Conservation (phyloP, 805 yeast genomes). For the Zygoascus ofunaensis region DNA sequence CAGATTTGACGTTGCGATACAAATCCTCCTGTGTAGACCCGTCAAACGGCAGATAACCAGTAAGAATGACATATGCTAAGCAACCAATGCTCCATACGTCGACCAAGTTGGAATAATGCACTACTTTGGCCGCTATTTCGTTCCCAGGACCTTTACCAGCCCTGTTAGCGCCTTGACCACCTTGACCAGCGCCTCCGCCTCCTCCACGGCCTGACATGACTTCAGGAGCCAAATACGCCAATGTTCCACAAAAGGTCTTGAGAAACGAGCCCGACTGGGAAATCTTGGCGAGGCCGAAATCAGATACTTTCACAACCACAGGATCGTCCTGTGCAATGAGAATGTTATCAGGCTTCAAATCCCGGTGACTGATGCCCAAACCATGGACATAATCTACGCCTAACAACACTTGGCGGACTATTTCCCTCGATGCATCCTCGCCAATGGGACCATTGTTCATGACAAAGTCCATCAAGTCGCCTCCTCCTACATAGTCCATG, state of each 20-base stretch:
- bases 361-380: constrained; percentile 90
- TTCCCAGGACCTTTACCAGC: constrained; percentile 14
- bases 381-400: constrained; percentile 85
- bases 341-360: constrained; percentile 92
- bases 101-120: constrained; percentile 67
- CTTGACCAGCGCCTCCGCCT: background rate
- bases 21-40: constrained; percentile 84
- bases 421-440: constrained; percentile 82
- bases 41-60: constrained; percentile 91
- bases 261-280: constrained; percentile 75
- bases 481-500: constrained; percentile 95
- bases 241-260: constrained; percentile 96
- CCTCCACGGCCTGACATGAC: constrained; percentile 41
- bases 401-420: constrained; percentile 70
- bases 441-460: constrained; percentile 81
- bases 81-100: constrained; percentile 99
- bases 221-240: constrained; percentile 97
- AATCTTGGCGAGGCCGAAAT: constrained; percentile 91
- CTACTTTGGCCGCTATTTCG: constrained; percentile 1
- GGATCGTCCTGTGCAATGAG: constrained; percentile 87
- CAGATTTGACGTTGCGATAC: constrained; percentile 64
- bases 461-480: constrained; percentile 95
- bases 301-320: constrained; percentile 84
- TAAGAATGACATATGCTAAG: constrained; percentile 77
- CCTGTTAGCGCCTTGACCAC: background rate